Evolutionary conservation across 192 early-diverging fungal genomes (phyloP), one percentile per base, ranked within the genome.

Genomic region (Linnemannia zychae): DNA sequence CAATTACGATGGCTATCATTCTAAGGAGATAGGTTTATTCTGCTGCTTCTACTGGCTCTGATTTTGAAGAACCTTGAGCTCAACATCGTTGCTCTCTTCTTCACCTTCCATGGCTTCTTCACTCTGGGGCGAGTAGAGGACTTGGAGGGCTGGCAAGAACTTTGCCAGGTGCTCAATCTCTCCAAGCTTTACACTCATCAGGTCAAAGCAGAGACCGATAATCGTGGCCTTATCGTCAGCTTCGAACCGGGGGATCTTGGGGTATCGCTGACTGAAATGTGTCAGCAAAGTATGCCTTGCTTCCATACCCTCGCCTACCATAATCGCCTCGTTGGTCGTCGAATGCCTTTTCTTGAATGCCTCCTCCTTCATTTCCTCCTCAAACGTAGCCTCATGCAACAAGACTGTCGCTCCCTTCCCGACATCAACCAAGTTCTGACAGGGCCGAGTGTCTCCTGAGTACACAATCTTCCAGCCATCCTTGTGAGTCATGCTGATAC

Each of bases 191-290:
- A 95, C 88, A 50, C 86, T 70, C 95, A 97, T 96, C 86, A 95
- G 83, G 84, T 97, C 96, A 88, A 97, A 96, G 47, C 94, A 93
- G 38, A 96, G 90, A 22, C 92, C 95, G 40, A 95, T 88, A 16
- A 79, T 71, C 28, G 77, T 81, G 36, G 73, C 50, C 24, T 89
- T 87, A 37, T 84, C 85, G 65, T 89, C 75, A n/a, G 77, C 68
- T 37, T 79, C 74, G 17, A 94, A 91, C 34, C 78, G 66, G 0
- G 95, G 96, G n/a, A 96, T 88, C 84, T 96, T 97, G 4, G 96
- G 95, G 85, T 98, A 99, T 18, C 98, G 92, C 87, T 98, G 97
- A 79, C 96, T 97, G 86, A 99, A 99, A 78, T 99, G 98, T 40
- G 97, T 99, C 52, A 99, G 87, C 40, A 99, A 81, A 22, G 96